phyloP scores from a whole-genome alignment of 2,329 filamentous ascomycete genomes.

The Colletotrichum sp. region DNA sequence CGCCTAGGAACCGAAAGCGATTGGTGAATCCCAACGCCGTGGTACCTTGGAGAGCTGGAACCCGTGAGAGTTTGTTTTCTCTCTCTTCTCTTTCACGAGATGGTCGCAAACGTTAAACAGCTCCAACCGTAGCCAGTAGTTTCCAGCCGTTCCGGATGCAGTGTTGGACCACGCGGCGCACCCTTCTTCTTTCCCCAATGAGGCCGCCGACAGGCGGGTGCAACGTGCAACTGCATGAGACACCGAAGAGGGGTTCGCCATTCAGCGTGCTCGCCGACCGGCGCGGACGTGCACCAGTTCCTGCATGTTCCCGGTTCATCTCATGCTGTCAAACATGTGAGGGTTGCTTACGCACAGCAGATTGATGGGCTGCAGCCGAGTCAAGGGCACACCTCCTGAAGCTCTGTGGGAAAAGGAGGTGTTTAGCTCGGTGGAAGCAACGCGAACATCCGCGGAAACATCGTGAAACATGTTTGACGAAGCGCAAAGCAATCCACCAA shows the following conservation, averaged over 20 bases:
- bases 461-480: not conserved
- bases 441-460: not conserved
- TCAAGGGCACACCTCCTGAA: not conserved
- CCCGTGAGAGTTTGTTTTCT: not conserved
- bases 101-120: not conserved
- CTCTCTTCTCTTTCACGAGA: not conserved
- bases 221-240: not conserved
- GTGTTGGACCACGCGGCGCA: not conserved
- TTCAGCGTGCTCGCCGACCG: not conserved
- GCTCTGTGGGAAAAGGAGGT: not conserved
- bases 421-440: not conserved
- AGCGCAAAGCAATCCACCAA: not conserved
- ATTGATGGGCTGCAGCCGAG: not conserved
- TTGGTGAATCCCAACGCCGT: not conserved
- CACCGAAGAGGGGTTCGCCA: not conserved
- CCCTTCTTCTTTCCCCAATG: not conserved
- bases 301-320: not conserved
- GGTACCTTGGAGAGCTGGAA: conserved; percentile 14
- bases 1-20: not conserved
- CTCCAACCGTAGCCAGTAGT: not conserved
- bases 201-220: not conserved
- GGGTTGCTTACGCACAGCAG: not conserved
- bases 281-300: not conserved
- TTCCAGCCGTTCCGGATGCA: not conserved
- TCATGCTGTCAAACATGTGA: not conserved